Evolutionary conservation across 2,329 filamentous ascomycete species (phyloP).

Genomic region (Penicillium sp.): DNA sequence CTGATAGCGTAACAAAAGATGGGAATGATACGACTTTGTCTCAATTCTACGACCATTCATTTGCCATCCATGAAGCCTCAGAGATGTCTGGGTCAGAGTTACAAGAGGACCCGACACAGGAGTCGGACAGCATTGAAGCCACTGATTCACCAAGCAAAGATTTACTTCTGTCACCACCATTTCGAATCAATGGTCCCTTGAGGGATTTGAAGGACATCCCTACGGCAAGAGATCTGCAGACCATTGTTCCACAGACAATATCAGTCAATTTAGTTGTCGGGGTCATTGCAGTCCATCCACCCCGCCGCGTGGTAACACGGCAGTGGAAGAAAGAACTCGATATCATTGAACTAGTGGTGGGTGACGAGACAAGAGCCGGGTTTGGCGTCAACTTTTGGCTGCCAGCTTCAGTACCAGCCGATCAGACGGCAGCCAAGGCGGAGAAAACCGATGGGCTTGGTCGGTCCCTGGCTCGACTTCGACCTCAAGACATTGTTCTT

Average conservation of each 20-base stretch:
- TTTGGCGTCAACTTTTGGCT: conserved; percentile 89
- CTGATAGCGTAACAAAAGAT: conserved; percentile 8
- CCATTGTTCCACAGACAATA: conserved; percentile 75
- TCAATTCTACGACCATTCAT: conserved; percentile 76
- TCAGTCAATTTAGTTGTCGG: conserved; percentile 80
- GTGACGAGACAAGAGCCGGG: conserved; percentile 78
- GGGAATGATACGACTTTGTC: conserved; percentile 47
- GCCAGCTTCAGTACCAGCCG: conserved; percentile 30
- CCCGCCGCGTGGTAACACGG: conserved; percentile 66
- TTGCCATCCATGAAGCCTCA: conserved; percentile 65
- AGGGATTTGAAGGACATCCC: conserved; percentile 71
- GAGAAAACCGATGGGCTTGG: conserved; percentile 35
- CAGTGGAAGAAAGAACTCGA: conserved; percentile 56
- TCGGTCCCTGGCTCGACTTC: conserved; percentile 49
- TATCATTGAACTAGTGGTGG: conserved; percentile 75
- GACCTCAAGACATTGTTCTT: conserved; percentile 74
- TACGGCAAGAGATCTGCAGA: conserved; percentile 61
- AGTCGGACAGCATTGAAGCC: conserved; percentile 20
- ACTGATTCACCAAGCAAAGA: conserved; percentile 11
- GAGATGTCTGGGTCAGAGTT: conserved; percentile 25
- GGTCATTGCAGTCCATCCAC: conserved; percentile 68
- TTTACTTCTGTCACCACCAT: neutral
- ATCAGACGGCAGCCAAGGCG: conserved; percentile 20
- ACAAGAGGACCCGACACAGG: conserved; percentile 22
- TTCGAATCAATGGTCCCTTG: conserved; percentile 49